Conservation (phyloP, 768 basidiomycete genomes). For the Exidia glandulosa region DNA sequence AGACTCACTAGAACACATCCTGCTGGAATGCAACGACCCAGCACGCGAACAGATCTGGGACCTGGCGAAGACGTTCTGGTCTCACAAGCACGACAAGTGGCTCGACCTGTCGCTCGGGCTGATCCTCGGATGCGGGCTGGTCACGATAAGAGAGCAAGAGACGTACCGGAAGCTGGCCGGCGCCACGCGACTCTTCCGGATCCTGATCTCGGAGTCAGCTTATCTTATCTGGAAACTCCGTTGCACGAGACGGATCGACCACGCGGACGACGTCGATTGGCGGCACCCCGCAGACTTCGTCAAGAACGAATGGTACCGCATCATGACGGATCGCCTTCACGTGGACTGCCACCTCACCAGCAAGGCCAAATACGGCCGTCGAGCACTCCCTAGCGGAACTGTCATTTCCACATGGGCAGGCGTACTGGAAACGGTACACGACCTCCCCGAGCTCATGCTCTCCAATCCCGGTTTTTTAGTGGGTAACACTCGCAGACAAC, state of each 20-base stretch:
- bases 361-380: neutral
- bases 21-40: neutral
- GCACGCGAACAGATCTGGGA: neutral
- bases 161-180: neutral
- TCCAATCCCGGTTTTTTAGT: no score
- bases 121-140: neutral
- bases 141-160: neutral
- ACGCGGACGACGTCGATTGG: neutral
- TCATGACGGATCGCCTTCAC: neutral
- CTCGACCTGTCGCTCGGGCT: neutral
- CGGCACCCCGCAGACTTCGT: neutral
- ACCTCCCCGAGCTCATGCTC: no score
- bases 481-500: no score
- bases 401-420: neutral
- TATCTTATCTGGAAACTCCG: neutral
- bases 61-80: neutral
- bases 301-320: neutral
- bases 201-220: neutral
- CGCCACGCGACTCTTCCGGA: neutral
- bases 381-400: neutral
- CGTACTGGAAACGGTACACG: no score
- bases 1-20: neutral
- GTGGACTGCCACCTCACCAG: neutral
- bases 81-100: neutral
- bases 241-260: neutral